phyloP scores from a whole-genome alignment of 2,329 filamentous ascomycete genomes.

The Fonsecaea multimorphosa region DNA sequence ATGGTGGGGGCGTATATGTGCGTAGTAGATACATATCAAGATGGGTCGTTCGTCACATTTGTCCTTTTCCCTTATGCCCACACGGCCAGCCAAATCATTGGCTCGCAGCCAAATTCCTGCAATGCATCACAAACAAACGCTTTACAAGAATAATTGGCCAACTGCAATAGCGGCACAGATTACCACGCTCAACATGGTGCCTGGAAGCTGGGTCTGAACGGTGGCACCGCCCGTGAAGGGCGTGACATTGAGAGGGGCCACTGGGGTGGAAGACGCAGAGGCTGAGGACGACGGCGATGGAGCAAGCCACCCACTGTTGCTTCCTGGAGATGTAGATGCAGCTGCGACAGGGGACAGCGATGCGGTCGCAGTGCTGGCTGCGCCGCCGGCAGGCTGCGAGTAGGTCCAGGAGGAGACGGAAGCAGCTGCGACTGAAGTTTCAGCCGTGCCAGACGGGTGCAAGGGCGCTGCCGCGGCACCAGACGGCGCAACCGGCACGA shows the following conservation, averaged over 20 bases:
- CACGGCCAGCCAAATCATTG: neutral
- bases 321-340: constrained; percentile 4
- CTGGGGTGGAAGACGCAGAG: constrained; percentile 8
- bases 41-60: constrained; percentile 4
- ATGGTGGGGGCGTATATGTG: neutral
- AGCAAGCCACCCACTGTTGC: constrained; percentile 20
- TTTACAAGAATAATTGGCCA: constrained; percentile 34
- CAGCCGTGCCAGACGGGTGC: constrained; percentile 4
- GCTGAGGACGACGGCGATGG: constrained; percentile 7
- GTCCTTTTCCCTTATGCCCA: neutral
- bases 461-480: constrained; percentile 6
- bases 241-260: constrained; percentile 15
- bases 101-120: neutral
- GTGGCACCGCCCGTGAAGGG: constrained; percentile 36
- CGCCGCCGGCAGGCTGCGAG: neutral
- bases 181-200: constrained; percentile 31
- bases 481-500: constrained; percentile 22
- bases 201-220: constrained; percentile 29
- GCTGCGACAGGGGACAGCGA: neutral
- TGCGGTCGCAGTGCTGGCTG: neutral
- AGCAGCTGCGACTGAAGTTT: constrained; percentile 11
- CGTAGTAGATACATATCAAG: neutral
- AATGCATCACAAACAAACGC: neutral
- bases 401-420: neutral
- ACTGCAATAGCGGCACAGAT: constrained; percentile 34